Evolutionary conservation across 306 rosid species (phyloP).

Genomic region (Cajanus cajan): DNA sequence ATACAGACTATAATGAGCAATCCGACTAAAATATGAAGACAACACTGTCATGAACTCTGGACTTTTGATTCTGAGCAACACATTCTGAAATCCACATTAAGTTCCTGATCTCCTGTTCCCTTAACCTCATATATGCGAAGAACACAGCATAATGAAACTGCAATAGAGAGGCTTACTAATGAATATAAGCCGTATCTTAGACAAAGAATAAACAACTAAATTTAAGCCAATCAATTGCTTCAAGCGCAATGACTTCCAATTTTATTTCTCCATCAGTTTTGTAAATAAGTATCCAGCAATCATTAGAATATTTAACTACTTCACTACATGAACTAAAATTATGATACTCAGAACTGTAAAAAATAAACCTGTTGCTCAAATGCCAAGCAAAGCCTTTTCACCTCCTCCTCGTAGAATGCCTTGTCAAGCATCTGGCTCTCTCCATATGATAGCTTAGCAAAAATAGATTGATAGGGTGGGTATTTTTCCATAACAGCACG

Average conservation of each 20-base stretch:
- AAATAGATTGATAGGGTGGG: conserved; percentile 92
- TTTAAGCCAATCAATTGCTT: conserved; percentile 12
- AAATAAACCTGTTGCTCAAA: conserved; percentile 89
- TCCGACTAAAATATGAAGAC: conserved; percentile 82
- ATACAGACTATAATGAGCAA: conserved; percentile 4
- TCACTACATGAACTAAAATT: not conserved
- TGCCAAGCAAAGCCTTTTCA: conserved; percentile 93
- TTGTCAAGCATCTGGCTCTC: conserved; percentile 98
- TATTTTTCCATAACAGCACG: conserved; percentile 90
- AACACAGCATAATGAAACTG: conserved; percentile 98
- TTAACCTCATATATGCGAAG: conserved; percentile 97
- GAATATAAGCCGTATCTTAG: not conserved
- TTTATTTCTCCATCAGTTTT: not conserved
- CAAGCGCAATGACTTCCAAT: not conserved
- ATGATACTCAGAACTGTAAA: not conserved
- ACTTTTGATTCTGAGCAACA: conserved; percentile 97
- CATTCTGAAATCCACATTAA: conserved; percentile 98
- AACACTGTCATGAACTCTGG: conserved; percentile 95
- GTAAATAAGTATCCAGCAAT: not conserved
- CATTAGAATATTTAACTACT: not conserved
- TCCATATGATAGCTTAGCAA: conserved; percentile 86
- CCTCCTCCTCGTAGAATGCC: conserved; percentile 99
- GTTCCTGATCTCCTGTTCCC: conserved; percentile 97
- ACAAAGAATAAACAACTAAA: not conserved
- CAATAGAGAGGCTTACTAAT: conserved; percentile 26